Evolutionary conservation across 129 eudicot genomes (phyloP).

Genomic region (Centaurea solstitialis): DNA sequence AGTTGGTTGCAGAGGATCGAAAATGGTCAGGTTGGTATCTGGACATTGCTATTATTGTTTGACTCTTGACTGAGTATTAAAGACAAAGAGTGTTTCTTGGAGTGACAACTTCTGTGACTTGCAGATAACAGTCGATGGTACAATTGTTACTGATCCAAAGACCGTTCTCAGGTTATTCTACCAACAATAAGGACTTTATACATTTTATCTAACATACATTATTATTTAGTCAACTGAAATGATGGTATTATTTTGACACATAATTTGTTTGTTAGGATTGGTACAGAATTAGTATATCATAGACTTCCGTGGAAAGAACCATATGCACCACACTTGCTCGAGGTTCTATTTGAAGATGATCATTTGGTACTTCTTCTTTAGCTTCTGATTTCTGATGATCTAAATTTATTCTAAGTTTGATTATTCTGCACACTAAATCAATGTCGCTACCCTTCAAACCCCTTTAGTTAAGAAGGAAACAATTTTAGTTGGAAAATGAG

Average conservation of each 20-base stretch:
- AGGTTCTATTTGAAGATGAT: constrained; percentile 81
- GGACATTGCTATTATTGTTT: neutral
- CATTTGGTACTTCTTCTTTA: constrained; percentile 59
- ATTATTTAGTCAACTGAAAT: neutral
- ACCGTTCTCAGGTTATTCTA: constrained; percentile 54
- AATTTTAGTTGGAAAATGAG: neutral
- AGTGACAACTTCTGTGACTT: constrained; percentile 24
- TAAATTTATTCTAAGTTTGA: neutral
- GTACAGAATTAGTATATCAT: constrained; percentile 63
- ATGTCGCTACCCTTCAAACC: neutral
- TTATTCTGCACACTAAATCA: neutral
- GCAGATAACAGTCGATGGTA: constrained; percentile 71
- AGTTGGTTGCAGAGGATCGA: constrained; percentile 97
- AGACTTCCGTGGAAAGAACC: constrained; percentile 96
- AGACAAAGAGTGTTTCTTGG: constrained; percentile 6
- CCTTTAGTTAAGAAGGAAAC: neutral
- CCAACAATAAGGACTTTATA: neutral
- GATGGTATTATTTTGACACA: neutral
- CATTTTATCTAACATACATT: neutral
- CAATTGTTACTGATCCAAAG: constrained; percentile 53
- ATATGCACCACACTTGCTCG: constrained; percentile 71
- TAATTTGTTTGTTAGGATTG: constrained; percentile 38
- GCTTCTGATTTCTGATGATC: neutral
- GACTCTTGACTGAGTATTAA: constrained; percentile 13
- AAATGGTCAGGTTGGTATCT: constrained; percentile 66